These are phyloP conservation scores for Rhodomyrtus tomentosa DNA, from an alignment of 345 rosid genomes.

Conservation along the genomic window DNA sequence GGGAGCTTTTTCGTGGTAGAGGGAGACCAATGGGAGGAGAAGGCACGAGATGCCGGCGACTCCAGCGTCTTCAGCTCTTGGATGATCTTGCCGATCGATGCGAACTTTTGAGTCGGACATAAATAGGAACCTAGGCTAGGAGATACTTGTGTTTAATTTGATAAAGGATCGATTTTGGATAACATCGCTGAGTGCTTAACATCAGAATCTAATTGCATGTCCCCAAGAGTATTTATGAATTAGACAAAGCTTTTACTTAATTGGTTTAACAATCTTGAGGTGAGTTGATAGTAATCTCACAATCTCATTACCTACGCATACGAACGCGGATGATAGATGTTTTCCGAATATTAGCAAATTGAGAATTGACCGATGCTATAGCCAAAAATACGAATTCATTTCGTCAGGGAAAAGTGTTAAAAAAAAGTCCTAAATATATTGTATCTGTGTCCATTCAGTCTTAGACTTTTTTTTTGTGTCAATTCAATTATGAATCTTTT, in stretches of 20 bases:
- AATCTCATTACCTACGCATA: background rate
- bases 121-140: accelerated
- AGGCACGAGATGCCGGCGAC: background rate
- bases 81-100: background rate
- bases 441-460: too few species aligned
- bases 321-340: background rate
- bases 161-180: background rate
- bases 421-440: too few species aligned
- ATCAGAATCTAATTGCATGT: background rate
- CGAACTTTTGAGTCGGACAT: background rate
- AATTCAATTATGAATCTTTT: too few species aligned
- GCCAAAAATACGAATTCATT: background rate
- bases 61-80: background rate
- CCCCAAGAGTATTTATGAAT: background rate
- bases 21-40: background rate
- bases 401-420: too few species aligned
- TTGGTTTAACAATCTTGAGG: background rate
- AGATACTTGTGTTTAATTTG: background rate
- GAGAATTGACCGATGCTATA: background rate
- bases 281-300: background rate
- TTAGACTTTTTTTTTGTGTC: too few species aligned
- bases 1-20: background rate
- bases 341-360: background rate
- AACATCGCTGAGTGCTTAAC: accelerated
- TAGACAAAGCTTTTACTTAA: background rate